Conservation (phyloP, 2,329 filamentous ascomycete species). For the Epicoccum nigrum region DNA sequence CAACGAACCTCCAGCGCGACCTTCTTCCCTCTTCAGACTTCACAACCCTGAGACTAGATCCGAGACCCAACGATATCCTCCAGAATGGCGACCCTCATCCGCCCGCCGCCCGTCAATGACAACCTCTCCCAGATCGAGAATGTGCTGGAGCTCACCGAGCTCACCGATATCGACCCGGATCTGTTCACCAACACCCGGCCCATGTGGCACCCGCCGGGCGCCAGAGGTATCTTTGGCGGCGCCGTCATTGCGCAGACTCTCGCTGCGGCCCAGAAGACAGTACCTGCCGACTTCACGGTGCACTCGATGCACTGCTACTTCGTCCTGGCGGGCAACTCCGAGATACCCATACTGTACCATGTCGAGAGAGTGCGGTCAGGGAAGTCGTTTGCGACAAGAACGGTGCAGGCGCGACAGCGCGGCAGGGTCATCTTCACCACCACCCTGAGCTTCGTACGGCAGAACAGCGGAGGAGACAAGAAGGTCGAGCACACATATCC, state of each 20-base stretch:
- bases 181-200: conserved; percentile 94
- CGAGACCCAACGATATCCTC: not conserved
- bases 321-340: conserved; percentile 83
- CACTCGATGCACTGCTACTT: conserved; percentile 99
- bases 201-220: conserved; percentile 89
- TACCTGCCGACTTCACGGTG: conserved; percentile 77
- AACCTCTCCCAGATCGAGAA: conserved; percentile 85
- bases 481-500: conserved; percentile 69
- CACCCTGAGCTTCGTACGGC: conserved; percentile 84
- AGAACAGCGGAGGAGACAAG: conserved; percentile 63
- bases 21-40: not conserved
- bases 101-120: conserved; percentile 73
- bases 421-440: conserved; percentile 94
- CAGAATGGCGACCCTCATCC: conserved; percentile 67
- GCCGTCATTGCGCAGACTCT: conserved; percentile 92
- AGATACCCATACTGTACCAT: conserved; percentile 89
- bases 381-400: conserved; percentile 86
- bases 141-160: conserved; percentile 81
- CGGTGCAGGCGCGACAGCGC: conserved; percentile 91
- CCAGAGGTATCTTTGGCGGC: conserved; percentile 91
- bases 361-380: conserved; percentile 94
- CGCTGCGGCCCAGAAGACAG: conserved; percentile 84
- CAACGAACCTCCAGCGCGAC: not conserved
- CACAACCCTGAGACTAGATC: too few relatives aligned
- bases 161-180: conserved; percentile 77